A percentile compares a stretch with the other conserved stretches of the same genome.
Conservation (phyloP, 2,329 filamentous ascomycete genomes). For the Plectosphaerella cucumerina region DNA sequence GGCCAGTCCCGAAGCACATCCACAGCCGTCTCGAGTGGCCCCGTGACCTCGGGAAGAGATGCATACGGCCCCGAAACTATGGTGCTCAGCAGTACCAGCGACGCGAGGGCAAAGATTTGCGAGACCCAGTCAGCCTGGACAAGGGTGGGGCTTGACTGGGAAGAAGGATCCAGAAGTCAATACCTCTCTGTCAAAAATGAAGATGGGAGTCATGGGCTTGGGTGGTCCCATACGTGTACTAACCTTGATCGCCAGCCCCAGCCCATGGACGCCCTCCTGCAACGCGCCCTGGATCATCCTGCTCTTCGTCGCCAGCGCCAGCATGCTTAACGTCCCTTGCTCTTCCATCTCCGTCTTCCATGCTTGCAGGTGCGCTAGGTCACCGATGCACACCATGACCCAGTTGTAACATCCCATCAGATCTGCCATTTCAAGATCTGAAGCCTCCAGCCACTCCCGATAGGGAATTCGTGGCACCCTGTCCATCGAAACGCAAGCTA, state of each 20-base stretch:
- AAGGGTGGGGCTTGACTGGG: no score
- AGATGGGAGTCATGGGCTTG: no score
- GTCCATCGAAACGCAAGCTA: not conserved
- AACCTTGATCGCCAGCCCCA: not conserved
- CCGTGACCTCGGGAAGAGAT: not conserved
- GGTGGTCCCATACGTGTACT: no score
- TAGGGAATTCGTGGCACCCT: not conserved
- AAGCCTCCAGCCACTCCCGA: not conserved
- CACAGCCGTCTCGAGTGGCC: not conserved
- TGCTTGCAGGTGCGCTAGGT: conserved; percentile 3
- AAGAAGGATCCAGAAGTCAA: no score
- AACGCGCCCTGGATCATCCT: not conserved
- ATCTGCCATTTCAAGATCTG: not conserved
- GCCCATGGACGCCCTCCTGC: not conserved
- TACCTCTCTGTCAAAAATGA: no score
- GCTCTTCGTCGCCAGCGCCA: not conserved
- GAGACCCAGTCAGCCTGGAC: not conserved
- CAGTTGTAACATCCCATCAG: conserved; percentile 1
- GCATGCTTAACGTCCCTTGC: not conserved
- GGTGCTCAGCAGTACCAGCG: not conserved
- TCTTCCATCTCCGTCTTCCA: not conserved
- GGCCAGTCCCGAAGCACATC: not conserved
- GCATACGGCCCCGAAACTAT: not conserved
- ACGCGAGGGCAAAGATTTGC: not conserved
- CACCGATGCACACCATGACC: conserved; percentile 9